Evolutionary conservation across 192 early-diverging fungal species (phyloP), one percentile per base, ranked within the genome.

Genomic region (Mortierella antarctica): DNA sequence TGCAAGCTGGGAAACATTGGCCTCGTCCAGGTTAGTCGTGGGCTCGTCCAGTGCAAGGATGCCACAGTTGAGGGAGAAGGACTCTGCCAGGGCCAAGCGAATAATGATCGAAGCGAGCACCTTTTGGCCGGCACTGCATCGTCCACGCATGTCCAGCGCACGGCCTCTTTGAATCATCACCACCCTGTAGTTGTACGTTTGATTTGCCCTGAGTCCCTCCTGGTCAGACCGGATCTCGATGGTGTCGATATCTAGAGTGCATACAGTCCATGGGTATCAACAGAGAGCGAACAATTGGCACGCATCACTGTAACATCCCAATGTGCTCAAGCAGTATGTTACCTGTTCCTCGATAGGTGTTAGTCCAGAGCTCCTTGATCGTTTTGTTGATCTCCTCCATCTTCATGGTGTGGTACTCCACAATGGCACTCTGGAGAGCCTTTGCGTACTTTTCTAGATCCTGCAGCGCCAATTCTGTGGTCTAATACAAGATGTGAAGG

Each of bases 351-450:
- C 91, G 92, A 85, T 99, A 99, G 0, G 97, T 98, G 63, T 95
- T 95, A 14, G 91, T 87, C 98, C 98, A 99, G 41, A 99, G 86
- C 69, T 99, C 97, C 15, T 92, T 90, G 73, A 99, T 99, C 58
- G 94, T 93, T 82, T 94, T 93, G 83, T 99, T 99, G 67, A 99
- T 90, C 81, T 98, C 96, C 48, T 95, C 91, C 96, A 99, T 99
- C 74, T 98, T 98, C 61, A 92, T 72, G 41, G 94, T 87, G 74
- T 99, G 98, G 73, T 92, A 97, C 57, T 88, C 88, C 89, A 96
- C 94, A 71, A 99, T 96, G 3, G 93, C 93, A 20, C 86, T 89
- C 47, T 74, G 66, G 9, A 99, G 83, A 6, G 96, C 96, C 72
- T 92, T 93, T 18, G 89, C 83, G 62, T 97, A 98, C 47, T 89